Conservation (phyloP, 345 rosid species). For the Raphanus raphanistrum region DNA sequence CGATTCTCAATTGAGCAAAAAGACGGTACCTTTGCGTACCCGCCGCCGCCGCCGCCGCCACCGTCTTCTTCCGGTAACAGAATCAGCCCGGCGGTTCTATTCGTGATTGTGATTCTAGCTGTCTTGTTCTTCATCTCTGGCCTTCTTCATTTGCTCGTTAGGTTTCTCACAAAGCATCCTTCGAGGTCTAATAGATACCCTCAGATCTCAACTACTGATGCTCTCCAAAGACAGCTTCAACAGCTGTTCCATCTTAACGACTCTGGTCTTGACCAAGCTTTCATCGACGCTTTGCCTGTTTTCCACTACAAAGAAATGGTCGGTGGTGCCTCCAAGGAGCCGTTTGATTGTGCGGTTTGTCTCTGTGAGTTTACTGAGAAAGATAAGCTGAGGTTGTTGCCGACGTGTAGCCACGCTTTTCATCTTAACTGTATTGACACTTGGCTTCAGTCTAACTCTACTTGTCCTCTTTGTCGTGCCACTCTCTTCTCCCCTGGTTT, state of each 20-base stretch:
- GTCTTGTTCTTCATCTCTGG: conserved; percentile 83
- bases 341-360: conserved; percentile 91
- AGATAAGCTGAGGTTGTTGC: conserved; percentile 82
- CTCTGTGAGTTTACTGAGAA: conserved; percentile 77
- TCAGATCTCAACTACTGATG: conserved; percentile 69
- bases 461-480: conserved; percentile 81
- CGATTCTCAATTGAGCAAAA: conserved; percentile 51
- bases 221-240: conserved; percentile 84
- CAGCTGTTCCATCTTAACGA: conserved; percentile 89
- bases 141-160: conserved; percentile 77
- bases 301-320: conserved; percentile 73
- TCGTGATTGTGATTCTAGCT: conserved; percentile 72
- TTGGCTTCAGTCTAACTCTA: conserved; percentile 81
- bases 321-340: conserved; percentile 63
- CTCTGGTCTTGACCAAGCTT: conserved; percentile 88
- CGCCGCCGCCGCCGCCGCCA: conserved; percentile 52
- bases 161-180: conserved; percentile 74
- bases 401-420: conserved; percentile 88
- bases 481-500: conserved; percentile 68
- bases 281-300: conserved; percentile 86
- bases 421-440: conserved; percentile 81
- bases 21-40: conserved; percentile 53
- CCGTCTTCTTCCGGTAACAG: conserved; percentile 53
- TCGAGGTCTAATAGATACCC: conserved; percentile 64
- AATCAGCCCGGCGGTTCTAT: conserved; percentile 82